These are phyloP conservation scores for Omphalea diandra DNA, from an alignment of 441 rosid genomes.

Conservation along the genomic window DNA sequence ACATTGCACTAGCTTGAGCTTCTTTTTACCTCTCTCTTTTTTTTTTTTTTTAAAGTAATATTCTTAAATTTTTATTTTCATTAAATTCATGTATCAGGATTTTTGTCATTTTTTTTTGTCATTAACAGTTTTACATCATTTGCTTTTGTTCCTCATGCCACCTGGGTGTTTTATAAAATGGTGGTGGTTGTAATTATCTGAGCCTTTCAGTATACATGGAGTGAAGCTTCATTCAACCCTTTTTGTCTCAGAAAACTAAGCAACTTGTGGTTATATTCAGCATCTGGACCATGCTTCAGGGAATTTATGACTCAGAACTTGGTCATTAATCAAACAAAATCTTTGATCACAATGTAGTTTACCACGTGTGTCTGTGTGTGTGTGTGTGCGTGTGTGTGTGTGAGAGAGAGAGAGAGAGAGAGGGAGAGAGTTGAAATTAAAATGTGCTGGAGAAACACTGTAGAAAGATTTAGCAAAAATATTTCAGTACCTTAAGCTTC, in stretches of 20 bases:
- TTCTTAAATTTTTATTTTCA: background rate
- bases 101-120: background rate
- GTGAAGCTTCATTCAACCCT: background rate
- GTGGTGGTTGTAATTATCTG: background rate
- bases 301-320: background rate
- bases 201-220: background rate
- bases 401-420: background rate
- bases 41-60: background rate
- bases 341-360: background rate
- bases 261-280: background rate
- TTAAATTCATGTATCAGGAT: background rate
- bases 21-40: too few relatives aligned
- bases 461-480: background rate
- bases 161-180: background rate
- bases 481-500: background rate
- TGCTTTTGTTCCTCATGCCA: constrained; percentile 8
- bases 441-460: background rate
- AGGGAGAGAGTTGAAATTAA: too few relatives aligned
- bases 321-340: background rate
- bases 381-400: too few relatives aligned
- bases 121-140: background rate
- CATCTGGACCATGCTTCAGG: background rate
- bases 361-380: too few relatives aligned
- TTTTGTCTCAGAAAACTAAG: background rate
- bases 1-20: constrained; percentile 10